These are phyloP conservation scores for Alternaria infectoria DNA, from an alignment of 2,329 filamentous ascomycete species.

Conservation along the genomic window DNA sequence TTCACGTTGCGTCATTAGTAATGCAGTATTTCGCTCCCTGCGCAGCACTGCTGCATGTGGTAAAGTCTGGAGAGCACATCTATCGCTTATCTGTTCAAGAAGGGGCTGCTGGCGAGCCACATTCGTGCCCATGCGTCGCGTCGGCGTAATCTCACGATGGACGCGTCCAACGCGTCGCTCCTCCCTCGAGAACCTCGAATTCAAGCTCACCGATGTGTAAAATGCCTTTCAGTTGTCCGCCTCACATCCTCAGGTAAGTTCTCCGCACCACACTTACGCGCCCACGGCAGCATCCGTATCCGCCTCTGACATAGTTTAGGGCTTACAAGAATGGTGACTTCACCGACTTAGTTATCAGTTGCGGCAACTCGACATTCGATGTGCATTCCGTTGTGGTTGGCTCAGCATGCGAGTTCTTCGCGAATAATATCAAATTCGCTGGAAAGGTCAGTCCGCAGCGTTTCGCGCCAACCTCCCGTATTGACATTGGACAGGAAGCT, in stretches of 20 bases:
- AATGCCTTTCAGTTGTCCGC: not conserved
- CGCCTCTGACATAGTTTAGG: not conserved
- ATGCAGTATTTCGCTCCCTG: not conserved
- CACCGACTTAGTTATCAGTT: constrained; percentile 26
- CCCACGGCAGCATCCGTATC: not conserved
- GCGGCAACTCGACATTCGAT: constrained; percentile 14
- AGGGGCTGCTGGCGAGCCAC: not conserved
- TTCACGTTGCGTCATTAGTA: not conserved
- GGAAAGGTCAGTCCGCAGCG: not conserved
- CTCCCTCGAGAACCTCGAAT: not conserved
- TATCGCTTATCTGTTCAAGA: not conserved
- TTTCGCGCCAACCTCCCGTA: not conserved
- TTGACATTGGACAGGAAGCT: constrained; percentile 13
- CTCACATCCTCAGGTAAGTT: not conserved
- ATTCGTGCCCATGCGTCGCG: not conserved
- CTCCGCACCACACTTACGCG: not conserved
- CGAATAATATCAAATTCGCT: constrained; percentile 11
- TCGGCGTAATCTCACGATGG: not conserved
- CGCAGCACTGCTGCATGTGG: not conserved
- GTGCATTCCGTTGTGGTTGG: constrained; percentile 25
- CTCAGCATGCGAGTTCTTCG: constrained; percentile 22
- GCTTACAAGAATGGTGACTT: constrained; percentile 20
- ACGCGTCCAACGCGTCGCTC: not conserved
- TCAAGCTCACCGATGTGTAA: not conserved
- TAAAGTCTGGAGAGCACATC: not conserved